These are phyloP conservation scores for Neurospora sp. DNA, from an alignment of 495 filamentous ascomycete genomes.

Conservation along the genomic window DNA sequence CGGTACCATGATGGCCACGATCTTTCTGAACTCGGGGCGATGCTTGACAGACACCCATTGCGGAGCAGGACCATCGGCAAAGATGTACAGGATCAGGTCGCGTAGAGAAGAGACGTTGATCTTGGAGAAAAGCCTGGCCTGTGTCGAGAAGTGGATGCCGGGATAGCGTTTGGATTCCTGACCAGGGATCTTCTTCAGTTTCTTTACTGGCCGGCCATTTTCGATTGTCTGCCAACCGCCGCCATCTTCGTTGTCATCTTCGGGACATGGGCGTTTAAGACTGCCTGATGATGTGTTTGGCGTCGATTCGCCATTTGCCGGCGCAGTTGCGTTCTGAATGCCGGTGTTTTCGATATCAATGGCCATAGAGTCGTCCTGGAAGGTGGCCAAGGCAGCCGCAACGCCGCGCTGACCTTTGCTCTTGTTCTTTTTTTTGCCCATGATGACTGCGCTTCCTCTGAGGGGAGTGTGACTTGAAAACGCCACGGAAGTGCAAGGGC, in stretches of 20 bases:
- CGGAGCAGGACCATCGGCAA: constrained; percentile 72
- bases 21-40: constrained; percentile 64
- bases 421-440: constrained; percentile 21
- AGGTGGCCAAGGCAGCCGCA: constrained; percentile 3
- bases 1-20: constrained; percentile 89
- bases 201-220: constrained; percentile 37
- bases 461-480: background rate
- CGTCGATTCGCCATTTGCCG: background rate
- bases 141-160: constrained; percentile 54
- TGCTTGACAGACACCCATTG: constrained; percentile 80
- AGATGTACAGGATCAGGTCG: constrained; percentile 72
- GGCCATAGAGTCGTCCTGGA: background rate
- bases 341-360: background rate
- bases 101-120: constrained; percentile 75
- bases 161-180: constrained; percentile 56
- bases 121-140: constrained; percentile 55
- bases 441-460: background rate
- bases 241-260: constrained; percentile 24
- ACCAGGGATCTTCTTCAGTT: constrained; percentile 48
- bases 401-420: constrained; percentile 6
- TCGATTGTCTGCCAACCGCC: constrained; percentile 42
- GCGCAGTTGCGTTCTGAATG: background rate
- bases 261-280: constrained; percentile 31
- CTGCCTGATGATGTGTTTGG: constrained; percentile 12
- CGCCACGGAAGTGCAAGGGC: background rate